Conservation (phyloP, 1,284 basidiomycete genomes). For the Austroboletus niveus region DNA sequence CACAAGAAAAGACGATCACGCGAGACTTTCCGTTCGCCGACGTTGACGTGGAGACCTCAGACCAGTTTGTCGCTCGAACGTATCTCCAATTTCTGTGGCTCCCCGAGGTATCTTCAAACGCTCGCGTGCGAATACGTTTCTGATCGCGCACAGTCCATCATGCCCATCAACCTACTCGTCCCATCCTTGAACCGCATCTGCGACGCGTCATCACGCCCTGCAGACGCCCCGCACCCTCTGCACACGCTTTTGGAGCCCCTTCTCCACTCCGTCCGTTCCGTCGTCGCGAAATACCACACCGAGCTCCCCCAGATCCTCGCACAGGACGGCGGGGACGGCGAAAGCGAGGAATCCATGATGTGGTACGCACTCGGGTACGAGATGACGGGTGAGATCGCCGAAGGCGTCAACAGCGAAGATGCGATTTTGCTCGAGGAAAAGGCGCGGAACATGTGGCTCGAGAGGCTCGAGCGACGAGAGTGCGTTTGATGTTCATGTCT, state of each 20-base stretch:
- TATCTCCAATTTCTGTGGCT: conserved; percentile 75
- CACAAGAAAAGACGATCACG: conserved; percentile 50
- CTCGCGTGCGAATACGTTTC: background rate
- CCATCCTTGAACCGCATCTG: conserved; percentile 52
- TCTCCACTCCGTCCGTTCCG: conserved; percentile 54
- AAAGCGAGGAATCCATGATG: conserved; percentile 69
- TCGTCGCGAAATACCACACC: conserved; percentile 59
- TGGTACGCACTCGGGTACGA: conserved; percentile 66
- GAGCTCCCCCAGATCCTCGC: conserved; percentile 58
- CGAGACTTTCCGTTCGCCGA: conserved; percentile 45
- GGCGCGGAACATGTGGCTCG: conserved; percentile 56
- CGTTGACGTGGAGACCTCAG: conserved; percentile 21
- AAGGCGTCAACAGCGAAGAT: conserved; percentile 24
- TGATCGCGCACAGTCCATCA: conserved; percentile 53
- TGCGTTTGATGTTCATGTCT: conserved; percentile 37
- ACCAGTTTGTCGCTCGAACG: conserved; percentile 36
- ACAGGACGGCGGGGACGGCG: conserved; percentile 55
- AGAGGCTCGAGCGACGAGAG: conserved; percentile 71
- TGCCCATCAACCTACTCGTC: conserved; percentile 57
- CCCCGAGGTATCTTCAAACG: conserved; percentile 51
- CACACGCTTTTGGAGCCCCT: conserved; percentile 56
- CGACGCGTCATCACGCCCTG: conserved; percentile 17
- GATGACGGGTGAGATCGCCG: conserved; percentile 31
- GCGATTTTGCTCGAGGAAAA: conserved; percentile 42
- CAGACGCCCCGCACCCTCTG: conserved; percentile 46